A percentile compares a stretch with the other conserved stretches of the same genome.
Conservation (phyloP, 495 filamentous ascomycete species). For the Lasiosphaeria hispida region DNA sequence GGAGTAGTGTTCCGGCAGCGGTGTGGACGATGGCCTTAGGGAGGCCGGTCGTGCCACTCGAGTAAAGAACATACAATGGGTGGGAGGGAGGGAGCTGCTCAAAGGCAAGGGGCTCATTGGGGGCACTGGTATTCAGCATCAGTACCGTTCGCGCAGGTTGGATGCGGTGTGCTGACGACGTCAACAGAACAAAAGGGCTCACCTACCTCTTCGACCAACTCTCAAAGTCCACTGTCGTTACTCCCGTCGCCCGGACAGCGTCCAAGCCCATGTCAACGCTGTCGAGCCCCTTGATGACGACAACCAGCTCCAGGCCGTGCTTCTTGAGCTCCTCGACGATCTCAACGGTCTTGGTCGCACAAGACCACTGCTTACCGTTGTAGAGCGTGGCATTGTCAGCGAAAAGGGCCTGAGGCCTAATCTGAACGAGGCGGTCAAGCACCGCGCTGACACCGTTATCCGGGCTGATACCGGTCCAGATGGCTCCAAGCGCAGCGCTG, state of each 20-base stretch:
- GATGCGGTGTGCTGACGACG: constrained; percentile 10
- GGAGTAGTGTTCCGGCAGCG: constrained; percentile 79
- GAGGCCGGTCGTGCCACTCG: constrained; percentile 82
- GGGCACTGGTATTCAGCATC: constrained; percentile 21
- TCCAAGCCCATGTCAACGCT: constrained; percentile 48
- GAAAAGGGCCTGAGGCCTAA: constrained; percentile 76
- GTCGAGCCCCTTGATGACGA: constrained; percentile 65
- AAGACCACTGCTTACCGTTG: constrained; percentile 79
- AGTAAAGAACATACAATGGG: constrained; percentile 87
- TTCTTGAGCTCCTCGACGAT: constrained; percentile 62
- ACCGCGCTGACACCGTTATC: constrained; percentile 73
- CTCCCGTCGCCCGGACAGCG: constrained; percentile 44
- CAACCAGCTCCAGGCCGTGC: constrained; percentile 57
- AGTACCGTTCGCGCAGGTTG: too few relatives aligned
- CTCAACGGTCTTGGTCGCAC: constrained; percentile 67
- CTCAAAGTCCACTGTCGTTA: constrained; percentile 46
- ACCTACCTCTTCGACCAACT: constrained; percentile 36
- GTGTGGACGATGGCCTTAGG: constrained; percentile 94
- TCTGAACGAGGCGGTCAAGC: constrained; percentile 77
- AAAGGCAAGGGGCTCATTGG: constrained; percentile 57
- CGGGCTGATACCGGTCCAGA: constrained; percentile 86
- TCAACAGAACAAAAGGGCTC: neutral
- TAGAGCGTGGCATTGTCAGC: constrained; percentile 84
- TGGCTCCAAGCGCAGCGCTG: constrained; percentile 73
- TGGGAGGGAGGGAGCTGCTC: constrained; percentile 74